A percentile compares a stretch with the other conserved stretches of the same genome.
Evolutionary conservation across 176 grass and related monocot species (phyloP).

Genomic region (Carex myosuroides): DNA sequence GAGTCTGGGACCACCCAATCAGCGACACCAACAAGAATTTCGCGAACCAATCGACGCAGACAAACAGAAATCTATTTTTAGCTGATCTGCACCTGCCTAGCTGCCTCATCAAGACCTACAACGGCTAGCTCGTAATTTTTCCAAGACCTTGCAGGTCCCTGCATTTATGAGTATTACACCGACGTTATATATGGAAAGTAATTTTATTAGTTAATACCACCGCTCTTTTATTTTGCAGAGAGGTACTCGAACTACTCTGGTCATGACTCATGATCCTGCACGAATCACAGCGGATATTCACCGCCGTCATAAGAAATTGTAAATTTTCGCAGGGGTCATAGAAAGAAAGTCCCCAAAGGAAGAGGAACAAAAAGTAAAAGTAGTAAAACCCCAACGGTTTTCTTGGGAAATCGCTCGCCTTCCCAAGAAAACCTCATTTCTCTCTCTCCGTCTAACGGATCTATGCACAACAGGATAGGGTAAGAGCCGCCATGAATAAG

Average conservation of each 20-base stretch:
- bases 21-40: neutral
- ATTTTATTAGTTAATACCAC: neutral
- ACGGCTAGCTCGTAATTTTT: neutral
- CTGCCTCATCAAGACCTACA: neutral
- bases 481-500: constrained; percentile 19
- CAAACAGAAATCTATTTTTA: neutral
- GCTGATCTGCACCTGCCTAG: neutral
- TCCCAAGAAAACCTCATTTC: constrained; percentile 3
- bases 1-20: neutral
- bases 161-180: neutral
- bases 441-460: constrained; percentile 22
- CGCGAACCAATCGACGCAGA: neutral
- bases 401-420: neutral
- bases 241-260: neutral
- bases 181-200: neutral
- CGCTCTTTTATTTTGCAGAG: neutral
- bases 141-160: neutral
- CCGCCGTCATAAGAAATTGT: neutral
- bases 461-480: neutral
- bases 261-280: neutral
- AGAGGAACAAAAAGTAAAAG: neutral
- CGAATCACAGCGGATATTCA: neutral
- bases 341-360: neutral
- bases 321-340: neutral
- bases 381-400: constrained; percentile 1